These are phyloP conservation scores for grape (Vitis vinifera) DNA, from an alignment of 164 flowering plant species.

Conservation along the genomic window DNA sequence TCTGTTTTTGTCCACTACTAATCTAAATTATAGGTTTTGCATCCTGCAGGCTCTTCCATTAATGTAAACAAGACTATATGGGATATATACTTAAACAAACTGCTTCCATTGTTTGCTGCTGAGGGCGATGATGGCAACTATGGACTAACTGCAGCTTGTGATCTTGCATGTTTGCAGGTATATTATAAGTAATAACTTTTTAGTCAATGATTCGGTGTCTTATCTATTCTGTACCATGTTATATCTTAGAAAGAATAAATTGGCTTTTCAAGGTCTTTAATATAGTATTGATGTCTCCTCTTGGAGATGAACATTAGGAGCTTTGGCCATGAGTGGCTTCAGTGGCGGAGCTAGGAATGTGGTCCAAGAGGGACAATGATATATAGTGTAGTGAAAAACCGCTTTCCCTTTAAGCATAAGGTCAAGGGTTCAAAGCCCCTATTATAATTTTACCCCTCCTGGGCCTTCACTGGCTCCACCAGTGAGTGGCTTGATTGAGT, in stretches of 20 bases:
- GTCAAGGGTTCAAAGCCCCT: no score
- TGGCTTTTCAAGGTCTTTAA: not conserved
- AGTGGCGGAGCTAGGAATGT: no score
- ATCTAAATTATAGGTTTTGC: constrained; percentile 48
- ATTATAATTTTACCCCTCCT: no score
- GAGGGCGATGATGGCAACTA: constrained; percentile 87
- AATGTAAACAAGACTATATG: constrained; percentile 66
- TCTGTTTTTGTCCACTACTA: not conserved
- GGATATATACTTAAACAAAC: constrained; percentile 55
- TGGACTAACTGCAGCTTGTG: constrained; percentile 56
- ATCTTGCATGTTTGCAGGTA: constrained; percentile 84
- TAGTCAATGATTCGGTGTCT: not conserved
- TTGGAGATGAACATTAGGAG: not conserved
- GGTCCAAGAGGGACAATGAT: no score
- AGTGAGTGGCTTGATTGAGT: no score
- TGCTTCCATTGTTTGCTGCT: constrained; percentile 57
- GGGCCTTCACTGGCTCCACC: no score
- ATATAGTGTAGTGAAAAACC: no score
- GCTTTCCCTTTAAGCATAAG: no score
- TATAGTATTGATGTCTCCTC: not conserved
- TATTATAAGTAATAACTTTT: not conserved
- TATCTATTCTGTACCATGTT: no score
- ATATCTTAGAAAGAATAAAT: no score
- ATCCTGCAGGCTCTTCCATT: constrained; percentile 57
- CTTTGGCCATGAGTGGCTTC: no score